These are phyloP conservation scores for Yamadazyma epiphylla DNA, from an alignment of 1,139 yeast species.

Conservation along the genomic window DNA sequence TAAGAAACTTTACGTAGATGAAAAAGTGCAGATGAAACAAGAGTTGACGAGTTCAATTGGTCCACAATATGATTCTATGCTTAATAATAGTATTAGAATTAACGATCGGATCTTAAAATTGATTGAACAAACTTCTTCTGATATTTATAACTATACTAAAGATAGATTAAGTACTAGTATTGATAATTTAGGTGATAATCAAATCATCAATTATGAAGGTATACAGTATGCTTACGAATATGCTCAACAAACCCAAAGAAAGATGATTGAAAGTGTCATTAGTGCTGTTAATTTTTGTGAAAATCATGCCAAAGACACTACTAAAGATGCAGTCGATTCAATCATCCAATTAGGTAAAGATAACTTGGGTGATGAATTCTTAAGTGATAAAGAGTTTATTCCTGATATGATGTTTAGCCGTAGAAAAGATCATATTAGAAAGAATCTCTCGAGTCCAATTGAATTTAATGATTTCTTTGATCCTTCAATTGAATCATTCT, in stretches of 20 bases:
- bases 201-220: slow-evolving; percentile 57
- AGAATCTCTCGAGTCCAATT: slow-evolving; percentile 56
- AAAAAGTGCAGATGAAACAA: slow-evolving; percentile 38
- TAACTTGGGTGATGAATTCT: slow-evolving; percentile 54
- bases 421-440: slow-evolving; percentile 58
- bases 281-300: slow-evolving; percentile 67
- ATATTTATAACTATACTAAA: slow-evolving; percentile 60
- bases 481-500: slow-evolving; percentile 60
- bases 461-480: slow-evolving; percentile 73
- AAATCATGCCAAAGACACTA: slow-evolving; percentile 57
- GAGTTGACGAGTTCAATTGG: slow-evolving; percentile 50
- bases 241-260: slow-evolving; percentile 65
- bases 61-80: slow-evolving; percentile 60
- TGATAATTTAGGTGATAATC: slow-evolving; percentile 52
- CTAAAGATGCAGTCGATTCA: slow-evolving; percentile 56
- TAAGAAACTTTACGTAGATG: slow-evolving; percentile 48
- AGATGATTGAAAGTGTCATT: slow-evolving; percentile 61
- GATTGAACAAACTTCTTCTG: slow-evolving; percentile 58
- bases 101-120: slow-evolving; percentile 58
- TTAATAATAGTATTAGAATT: slow-evolving; percentile 50
- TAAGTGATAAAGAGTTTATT: slow-evolving; percentile 66
- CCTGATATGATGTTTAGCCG: slow-evolving; percentile 83
- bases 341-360: slow-evolving; percentile 63
- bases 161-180: slow-evolving; percentile 52
- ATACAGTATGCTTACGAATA: slow-evolving; percentile 65